Evolutionary conservation across 352 stramenopile species (phyloP), one percentile per base, ranked within the genome.

Genomic region (Halophytophthora batemanensis): DNA sequence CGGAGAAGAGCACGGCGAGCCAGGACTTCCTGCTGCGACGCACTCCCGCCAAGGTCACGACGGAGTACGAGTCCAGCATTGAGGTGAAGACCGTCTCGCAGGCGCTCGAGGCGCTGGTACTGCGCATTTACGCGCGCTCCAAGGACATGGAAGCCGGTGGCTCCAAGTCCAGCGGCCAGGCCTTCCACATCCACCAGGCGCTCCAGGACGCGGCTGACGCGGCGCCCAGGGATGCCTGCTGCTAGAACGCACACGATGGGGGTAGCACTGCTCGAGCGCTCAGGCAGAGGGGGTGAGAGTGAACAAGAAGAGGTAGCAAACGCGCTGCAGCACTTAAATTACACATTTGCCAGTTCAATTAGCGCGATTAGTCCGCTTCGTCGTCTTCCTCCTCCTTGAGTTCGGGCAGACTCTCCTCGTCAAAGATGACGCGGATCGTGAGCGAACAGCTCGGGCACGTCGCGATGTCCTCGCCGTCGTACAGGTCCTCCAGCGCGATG

Each of bases 391-490:
- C 74, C 6, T 87, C 68, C 49, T 87, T 86, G 37, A 92, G 64
- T 47, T 84, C 62, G 39, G 81, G 82, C 40, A 96, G 52, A 13
- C 66, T 68, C 53, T 89, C 90, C 61, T 97, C 81, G 34, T 98
- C 93, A 60, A 97, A 99, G 45, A 99, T 82, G 37, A 99, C 93
- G 51, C 84, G 81, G 58, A 99, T 96, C 21, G 85, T 92, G 21
- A 99, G 78, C 35, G 96, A 99, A 66, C 97, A 99, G 55, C 92
- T 98, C 6, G 89, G 89, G 69, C 95, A 98, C 14, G 90, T 91
- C 29, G 96, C 97, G 66, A 98, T 96, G 72, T 99, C 96, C 67
- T 99, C 96, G 45, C 96, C 96, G 62, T 98, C 93, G 66, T 84
- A 82, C 15, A 93, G 66, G 43, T 94, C 72, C 71, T 96, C 81